Conservation (phyloP, 305 asterid genomes). For the Fraxinus angustifolia region DNA sequence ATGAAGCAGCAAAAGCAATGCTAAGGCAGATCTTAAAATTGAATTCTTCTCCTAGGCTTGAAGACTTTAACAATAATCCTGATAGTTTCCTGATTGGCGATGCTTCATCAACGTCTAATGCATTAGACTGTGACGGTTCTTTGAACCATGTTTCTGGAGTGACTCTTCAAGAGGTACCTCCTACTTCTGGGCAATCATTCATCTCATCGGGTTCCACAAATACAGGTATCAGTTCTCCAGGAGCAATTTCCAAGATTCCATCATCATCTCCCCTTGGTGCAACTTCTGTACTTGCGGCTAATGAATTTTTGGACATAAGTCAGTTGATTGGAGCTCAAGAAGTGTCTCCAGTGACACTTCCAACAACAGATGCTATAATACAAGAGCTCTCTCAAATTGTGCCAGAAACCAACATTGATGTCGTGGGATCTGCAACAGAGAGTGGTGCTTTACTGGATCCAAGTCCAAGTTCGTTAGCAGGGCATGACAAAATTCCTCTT, state of each 20-base stretch:
- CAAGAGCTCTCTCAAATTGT: slow-evolving; percentile 48
- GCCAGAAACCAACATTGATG: slow-evolving; percentile 34
- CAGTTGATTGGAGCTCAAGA: slow-evolving; percentile 35
- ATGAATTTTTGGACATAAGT: slow-evolving; percentile 25
- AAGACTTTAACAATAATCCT: not conserved
- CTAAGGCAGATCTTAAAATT: slow-evolving; percentile 59
- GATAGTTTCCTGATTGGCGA: not conserved
- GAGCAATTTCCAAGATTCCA: slow-evolving; percentile 37
- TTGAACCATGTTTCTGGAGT: slow-evolving; percentile 47
- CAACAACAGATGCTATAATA: slow-evolving; percentile 37
- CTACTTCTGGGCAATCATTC: slow-evolving; percentile 31
- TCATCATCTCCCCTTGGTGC: slow-evolving; percentile 27
- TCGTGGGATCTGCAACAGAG: slow-evolving; percentile 34
- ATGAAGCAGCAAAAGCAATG: slow-evolving; percentile 73
- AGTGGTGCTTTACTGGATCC: slow-evolving; percentile 32
- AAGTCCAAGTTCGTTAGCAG: slow-evolving; percentile 29
- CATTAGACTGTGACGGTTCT: slow-evolving; percentile 35
- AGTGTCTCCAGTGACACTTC: slow-evolving; percentile 33
- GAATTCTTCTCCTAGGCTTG: slow-evolving; percentile 52
- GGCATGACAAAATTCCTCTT: slow-evolving; percentile 32
- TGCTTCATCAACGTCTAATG: slow-evolving; percentile 29
- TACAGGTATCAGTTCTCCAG: slow-evolving; percentile 27
- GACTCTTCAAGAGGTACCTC: slow-evolving; percentile 66
- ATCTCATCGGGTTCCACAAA: slow-evolving; percentile 26
- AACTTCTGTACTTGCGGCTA: slow-evolving; percentile 29